Evolutionary conservation across 2,329 filamentous ascomycete species (phyloP).

Genomic region (Pleomassaria siparia): DNA sequence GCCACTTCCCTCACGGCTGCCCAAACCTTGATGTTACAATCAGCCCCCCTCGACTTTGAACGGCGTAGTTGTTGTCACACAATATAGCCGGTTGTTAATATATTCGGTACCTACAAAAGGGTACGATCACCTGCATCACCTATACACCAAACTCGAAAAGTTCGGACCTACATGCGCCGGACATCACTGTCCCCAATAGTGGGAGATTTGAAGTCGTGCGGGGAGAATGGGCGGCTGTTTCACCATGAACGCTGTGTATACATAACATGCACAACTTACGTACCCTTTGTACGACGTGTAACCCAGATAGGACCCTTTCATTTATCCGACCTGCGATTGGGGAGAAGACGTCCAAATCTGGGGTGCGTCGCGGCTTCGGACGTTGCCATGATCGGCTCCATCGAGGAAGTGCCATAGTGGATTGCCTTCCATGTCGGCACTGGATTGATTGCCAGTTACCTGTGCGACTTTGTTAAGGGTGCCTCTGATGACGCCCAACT

Average conservation of each 20-base stretch:
- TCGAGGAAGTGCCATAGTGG: not conserved
- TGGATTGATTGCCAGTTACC: not conserved
- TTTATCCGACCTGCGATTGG: not conserved
- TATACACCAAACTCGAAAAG: no score
- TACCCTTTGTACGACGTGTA: no score
- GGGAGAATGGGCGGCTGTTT: not conserved
- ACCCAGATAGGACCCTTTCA: not conserved
- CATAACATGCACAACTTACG: no score
- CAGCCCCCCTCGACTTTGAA: not conserved
- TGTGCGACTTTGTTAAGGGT: not conserved
- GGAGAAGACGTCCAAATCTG: not conserved
- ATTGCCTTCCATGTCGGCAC: not conserved
- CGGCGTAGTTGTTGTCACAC: no score
- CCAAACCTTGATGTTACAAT: not conserved
- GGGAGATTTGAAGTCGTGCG: constrained; percentile 1
- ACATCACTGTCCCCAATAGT: not conserved
- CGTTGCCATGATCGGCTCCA: not conserved
- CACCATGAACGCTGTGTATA: not conserved
- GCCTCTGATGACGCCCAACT: no score
- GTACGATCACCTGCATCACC: no score
- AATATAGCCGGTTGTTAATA: not conserved
- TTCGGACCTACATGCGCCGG: no score
- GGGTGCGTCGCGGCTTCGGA: not conserved
- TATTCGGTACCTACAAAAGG: not conserved
- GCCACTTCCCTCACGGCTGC: not conserved